Conservation (phyloP, 2,329 filamentous ascomycete genomes). For the Ophiosphaerella narmari region DNA sequence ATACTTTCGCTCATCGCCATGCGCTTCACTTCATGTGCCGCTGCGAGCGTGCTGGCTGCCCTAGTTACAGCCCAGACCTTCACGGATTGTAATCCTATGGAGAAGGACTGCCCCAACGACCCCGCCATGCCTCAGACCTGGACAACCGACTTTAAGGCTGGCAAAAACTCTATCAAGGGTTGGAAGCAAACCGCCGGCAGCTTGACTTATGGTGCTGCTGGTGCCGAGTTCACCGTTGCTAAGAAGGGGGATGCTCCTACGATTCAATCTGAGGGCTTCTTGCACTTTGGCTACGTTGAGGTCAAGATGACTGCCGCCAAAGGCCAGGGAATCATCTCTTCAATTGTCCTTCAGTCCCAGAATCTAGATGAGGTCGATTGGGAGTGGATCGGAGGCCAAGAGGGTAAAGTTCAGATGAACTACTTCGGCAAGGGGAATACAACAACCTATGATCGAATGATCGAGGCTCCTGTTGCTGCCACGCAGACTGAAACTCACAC, state of each 20-base stretch:
- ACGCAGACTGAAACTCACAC: constrained; percentile 66
- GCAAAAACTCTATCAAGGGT: constrained; percentile 42
- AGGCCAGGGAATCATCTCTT: constrained; percentile 77
- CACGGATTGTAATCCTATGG: constrained; percentile 51
- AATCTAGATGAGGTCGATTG: constrained; percentile 88
- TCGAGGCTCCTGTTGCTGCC: constrained; percentile 60
- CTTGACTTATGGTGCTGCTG: constrained; percentile 51
- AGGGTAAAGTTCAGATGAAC: constrained; percentile 69
- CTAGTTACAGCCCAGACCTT: constrained; percentile 51
- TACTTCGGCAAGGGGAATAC: constrained; percentile 78
- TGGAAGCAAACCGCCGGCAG: constrained; percentile 47
- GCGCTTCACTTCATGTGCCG: constrained; percentile 35
- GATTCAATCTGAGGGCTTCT: constrained; percentile 77
- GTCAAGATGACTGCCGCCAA: constrained; percentile 75
- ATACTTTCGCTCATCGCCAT: constrained; percentile 20
- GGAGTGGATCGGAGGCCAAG: constrained; percentile 75
- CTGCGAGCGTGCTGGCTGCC: constrained; percentile 38
- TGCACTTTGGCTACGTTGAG: constrained; percentile 83
- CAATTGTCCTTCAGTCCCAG: constrained; percentile 82
- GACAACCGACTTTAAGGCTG: constrained; percentile 52
- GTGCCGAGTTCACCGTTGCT: constrained; percentile 56
- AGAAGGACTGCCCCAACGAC: constrained; percentile 52
- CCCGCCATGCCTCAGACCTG: constrained; percentile 48
- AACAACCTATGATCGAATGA: constrained; percentile 71
- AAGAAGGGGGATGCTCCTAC: constrained; percentile 62